Percentiles rank a stretch among this genome's conserved stretches.
These are phyloP conservation scores for Thermoascus crustaceus DNA, from an alignment of 2,329 filamentous ascomycete genomes.

Conservation along the genomic window DNA sequence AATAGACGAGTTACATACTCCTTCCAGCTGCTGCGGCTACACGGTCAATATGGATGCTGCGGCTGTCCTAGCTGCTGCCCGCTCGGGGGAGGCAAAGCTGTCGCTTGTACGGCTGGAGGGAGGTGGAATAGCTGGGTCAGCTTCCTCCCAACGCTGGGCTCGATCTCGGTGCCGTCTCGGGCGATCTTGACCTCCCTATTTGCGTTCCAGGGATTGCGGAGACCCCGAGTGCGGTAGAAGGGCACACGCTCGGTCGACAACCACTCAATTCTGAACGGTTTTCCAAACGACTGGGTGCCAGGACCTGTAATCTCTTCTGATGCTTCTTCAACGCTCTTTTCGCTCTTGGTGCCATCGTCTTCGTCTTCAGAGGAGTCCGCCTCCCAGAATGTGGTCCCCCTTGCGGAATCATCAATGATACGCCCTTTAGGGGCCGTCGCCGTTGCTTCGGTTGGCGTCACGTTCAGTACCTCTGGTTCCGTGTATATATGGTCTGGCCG, in stretches of 20 bases:
- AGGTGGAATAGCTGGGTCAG: slow-evolving; percentile 72
- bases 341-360: slow-evolving; percentile 19
- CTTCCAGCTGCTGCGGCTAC: no score
- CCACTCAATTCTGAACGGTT: slow-evolving; percentile 88
- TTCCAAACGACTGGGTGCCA: slow-evolving; percentile 67
- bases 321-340: slow-evolving; percentile 42
- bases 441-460: slow-evolving; percentile 70
- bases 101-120: slow-evolving; percentile 12
- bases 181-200: slow-evolving; percentile 96
- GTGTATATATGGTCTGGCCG: slow-evolving; percentile 49
- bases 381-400: slow-evolving; percentile 98
- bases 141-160: slow-evolving; percentile 68
- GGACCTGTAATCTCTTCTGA: slow-evolving; percentile 33
- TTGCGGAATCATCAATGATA: slow-evolving; percentile 84
- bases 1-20: no score
- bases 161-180: slow-evolving; percentile 85
- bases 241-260: slow-evolving; percentile 73
- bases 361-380: slow-evolving; percentile 55
- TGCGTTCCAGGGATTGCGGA: slow-evolving; percentile 90
- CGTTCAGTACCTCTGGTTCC: slow-evolving; percentile 63
- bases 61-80: not conserved
- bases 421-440: slow-evolving; percentile 70
- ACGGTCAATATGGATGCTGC: not conserved
- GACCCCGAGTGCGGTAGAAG: slow-evolving; percentile 78
- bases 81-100: not conserved